These are phyloP conservation scores for Trametes sanguinea DNA, from an alignment of 768 basidiomycete genomes.

Conservation along the genomic window DNA sequence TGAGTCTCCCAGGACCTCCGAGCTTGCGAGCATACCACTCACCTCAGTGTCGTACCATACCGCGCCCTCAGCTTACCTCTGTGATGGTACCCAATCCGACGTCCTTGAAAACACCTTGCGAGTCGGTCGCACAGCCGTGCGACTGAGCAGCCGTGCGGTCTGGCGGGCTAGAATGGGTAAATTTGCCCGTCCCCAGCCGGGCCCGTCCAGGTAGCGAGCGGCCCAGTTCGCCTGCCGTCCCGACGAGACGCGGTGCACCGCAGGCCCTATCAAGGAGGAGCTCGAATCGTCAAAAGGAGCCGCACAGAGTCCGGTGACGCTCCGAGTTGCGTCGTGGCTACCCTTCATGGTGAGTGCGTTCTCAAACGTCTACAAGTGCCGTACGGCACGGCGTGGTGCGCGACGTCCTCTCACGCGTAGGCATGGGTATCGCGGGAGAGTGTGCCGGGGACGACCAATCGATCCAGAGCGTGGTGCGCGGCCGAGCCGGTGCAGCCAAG, in stretches of 20 bases:
- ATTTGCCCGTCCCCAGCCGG: neutral
- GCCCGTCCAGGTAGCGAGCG: neutral
- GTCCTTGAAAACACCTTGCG: neutral
- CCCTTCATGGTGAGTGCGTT: constrained; percentile 13
- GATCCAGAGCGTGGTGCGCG: neutral
- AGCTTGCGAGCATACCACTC: neutral
- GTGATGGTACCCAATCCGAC: constrained; percentile 10
- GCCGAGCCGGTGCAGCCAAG: neutral
- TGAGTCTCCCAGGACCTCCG: neutral
- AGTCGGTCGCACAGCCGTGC: constrained; percentile 21
- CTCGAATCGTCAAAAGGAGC: neutral
- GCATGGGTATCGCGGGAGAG: neutral
- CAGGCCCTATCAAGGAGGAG: neutral
- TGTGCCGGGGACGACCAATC: neutral
- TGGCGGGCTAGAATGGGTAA: neutral
- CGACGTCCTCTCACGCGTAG: constrained; percentile 5
- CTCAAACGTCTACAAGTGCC: constrained; percentile 8
- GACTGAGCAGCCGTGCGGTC: constrained; percentile 11
- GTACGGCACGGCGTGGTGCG: neutral
- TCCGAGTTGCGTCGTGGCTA: neutral
- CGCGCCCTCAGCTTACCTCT: neutral
- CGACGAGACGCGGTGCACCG: neutral
- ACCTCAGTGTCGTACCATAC: constrained; percentile 5
- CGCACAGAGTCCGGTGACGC: neutral
- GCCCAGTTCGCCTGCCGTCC: neutral